A percentile compares a stretch with the other conserved stretches of the same genome.
phyloP scores from a whole-genome alignment of 306 rosid species.

The Begonia fuchsioides region DNA sequence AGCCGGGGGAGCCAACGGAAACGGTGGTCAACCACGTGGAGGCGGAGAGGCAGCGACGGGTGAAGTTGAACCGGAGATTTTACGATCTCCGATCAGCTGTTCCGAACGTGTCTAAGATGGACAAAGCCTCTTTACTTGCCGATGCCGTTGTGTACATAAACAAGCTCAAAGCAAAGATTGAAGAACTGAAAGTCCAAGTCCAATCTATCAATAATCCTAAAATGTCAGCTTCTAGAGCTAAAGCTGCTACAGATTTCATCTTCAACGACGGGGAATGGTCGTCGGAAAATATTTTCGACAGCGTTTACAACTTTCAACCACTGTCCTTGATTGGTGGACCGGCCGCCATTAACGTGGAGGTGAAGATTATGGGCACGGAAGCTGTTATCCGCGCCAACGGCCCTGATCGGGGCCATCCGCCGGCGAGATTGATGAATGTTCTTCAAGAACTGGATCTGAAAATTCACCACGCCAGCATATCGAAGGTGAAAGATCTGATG shows the following conservation, averaged over 20 bases:
- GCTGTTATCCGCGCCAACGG: conserved; percentile 43
- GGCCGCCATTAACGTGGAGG: conserved; percentile 21
- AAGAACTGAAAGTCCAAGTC: not conserved
- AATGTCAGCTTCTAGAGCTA: no score
- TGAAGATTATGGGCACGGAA: conserved; percentile 30
- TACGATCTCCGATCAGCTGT: not conserved
- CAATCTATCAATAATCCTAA: not conserved
- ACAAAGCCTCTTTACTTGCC: not conserved
- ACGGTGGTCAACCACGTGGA: not conserved
- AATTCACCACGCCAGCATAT: conserved; percentile 36
- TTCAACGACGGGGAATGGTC: not conserved
- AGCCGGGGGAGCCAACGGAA: not conserved
- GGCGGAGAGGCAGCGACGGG: not conserved
- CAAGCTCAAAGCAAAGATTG: not conserved
- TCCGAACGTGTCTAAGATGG: not conserved
- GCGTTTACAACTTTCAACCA: not conserved
- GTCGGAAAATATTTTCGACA: no score
- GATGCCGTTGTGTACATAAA: not conserved
- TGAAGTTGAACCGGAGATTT: not conserved
- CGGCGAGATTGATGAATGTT: conserved; percentile 40
- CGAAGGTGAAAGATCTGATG: conserved; percentile 39
- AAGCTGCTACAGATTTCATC: not conserved
- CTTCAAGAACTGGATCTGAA: conserved; percentile 32
- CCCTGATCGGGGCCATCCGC: conserved; percentile 27
- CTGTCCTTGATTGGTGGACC: not conserved